Base-by-base conservation (phyloP, 2,329 filamentous ascomycete genomes). In the Talaromyces sp. region DNA sequence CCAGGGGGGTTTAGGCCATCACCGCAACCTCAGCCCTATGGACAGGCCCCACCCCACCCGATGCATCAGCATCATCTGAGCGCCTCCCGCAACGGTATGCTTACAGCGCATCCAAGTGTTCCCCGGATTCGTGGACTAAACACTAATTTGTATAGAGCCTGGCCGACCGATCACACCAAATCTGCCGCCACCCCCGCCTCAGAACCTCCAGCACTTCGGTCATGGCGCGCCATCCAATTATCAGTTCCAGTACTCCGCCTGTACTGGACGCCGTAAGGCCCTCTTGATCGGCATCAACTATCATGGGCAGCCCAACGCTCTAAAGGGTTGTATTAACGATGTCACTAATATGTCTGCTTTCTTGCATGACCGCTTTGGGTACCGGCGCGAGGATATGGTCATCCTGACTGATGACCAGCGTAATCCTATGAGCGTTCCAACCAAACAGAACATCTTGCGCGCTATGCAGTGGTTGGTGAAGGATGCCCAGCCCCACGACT, bases 391-490 rank as follows among this genome's bases (percentile, higher is more conserved):
- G 75, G 93, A 97, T 69, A 97, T 97, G 93, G 93, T 97, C 33
- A 89, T 94, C 58, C 82, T 97, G 68, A 97, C 93, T 30, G 93
- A 97, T 67, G 93, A 97, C 70, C 92, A 97, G 77, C 88, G 92
- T 68, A 96, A 96, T 65, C 90, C 90, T n/a, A 92, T 97, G 89
- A 96, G 91, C 74, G 87, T 96, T 72, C 93, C 93, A 1, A 96
- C 90, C 6, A 97, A 97, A 73, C 87, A 90, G 61, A 97, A 97
- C 69, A 96, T 97, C 50, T 73, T 97, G 16, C 83, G 93, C 47
- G 93, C 93, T 20, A 97, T 97, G 93, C 91, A 97, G 68, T 97
- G 93, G 93, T 80, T 97, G n/a, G 91, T 97, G 55, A 95, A 95
- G 73, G 92, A 95, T 68, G 93, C 93, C 5, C 84, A 84, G 53